phyloP scores from a whole-genome alignment of 768 basidiomycete genomes.

The Rhizopogon vinicolor region DNA sequence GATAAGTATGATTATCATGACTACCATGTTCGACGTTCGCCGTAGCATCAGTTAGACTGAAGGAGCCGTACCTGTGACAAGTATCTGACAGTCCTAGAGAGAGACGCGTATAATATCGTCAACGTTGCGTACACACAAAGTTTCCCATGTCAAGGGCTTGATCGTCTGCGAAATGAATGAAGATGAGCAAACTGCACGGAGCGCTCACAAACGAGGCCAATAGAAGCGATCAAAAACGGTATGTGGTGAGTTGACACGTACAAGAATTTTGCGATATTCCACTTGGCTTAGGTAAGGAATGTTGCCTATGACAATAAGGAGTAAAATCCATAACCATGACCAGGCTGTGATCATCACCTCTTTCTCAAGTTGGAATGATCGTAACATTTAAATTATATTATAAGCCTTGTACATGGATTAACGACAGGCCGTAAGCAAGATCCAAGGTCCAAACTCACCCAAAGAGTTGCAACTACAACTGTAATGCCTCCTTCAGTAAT shows the following conservation, averaged over 20 bases:
- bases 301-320: background rate
- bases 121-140: slow-evolving; percentile 5
- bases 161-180: slow-evolving; percentile 4
- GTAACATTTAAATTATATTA: background rate
- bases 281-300: background rate
- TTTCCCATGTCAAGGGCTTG: background rate
- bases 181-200: background rate
- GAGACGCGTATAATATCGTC: background rate
- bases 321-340: background rate
- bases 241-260: background rate
- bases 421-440: slow-evolving; percentile 19
- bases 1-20: too few relatives aligned
- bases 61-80: background rate
- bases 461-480: background rate
- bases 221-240: background rate
- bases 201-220: slow-evolving; percentile 7
- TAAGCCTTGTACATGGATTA: background rate
- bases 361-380: background rate
- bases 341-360: background rate
- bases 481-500: background rate
- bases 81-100: background rate
- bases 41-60: too few relatives aligned
- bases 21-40: too few relatives aligned
- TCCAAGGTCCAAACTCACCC: background rate
- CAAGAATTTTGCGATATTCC: background rate